Evolutionary conservation across 2,329 filamentous ascomycete species (phyloP), one percentile per base, ranked within the genome.

Genomic region (Westerdykella sp.): DNA sequence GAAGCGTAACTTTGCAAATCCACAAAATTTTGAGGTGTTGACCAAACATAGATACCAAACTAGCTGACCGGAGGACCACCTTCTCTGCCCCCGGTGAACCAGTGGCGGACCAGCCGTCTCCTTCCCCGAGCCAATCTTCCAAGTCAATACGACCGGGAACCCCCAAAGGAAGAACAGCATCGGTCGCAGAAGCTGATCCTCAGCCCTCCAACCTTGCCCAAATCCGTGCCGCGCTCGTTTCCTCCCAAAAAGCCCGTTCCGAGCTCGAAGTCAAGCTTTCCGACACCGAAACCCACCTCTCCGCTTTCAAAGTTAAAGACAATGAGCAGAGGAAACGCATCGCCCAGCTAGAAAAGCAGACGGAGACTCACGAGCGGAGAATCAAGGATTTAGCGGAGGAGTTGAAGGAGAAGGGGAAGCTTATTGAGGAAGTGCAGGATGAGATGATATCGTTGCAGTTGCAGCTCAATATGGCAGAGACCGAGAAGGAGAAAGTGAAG

Each of bases 391-490:
- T 85, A 23, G 87, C 94, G 48, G 87, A 94, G 56, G 93, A 97
- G 72, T 69, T 96, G 25, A 79, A 77, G 43, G 87, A 82, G 46
- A 96, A 96, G 73, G 81, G 82, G 25, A 87, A 90, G 63, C 71
- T 96, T 51, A 77, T 95, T 2, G 84, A 89, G 73, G 79, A 91
- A 58, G 83, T 95, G 41, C 91, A 97, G 69, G 90, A 96, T 67
- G 93, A 98, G 67, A 83, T 95, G 68, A 83, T 95, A 40, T 84
- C 87, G 1, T 70, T 96, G 37, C 90, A 90, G 54, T 74, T 97
- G 52, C 86, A 97, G 67, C 75, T 96, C 35, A 89, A 93, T 54
- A 80, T 96, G 73, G 83, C 84, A 3, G 89, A 94, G 64, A 79
- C 90, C 63, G 80, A 81, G 59, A 75, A 78, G 22, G 81, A 84